Percentiles rank a stretch among this genome's conserved stretches.
Evolutionary conservation across 164 flowering plant species (phyloP).

Genomic region (Cinnamomum micranthum): DNA sequence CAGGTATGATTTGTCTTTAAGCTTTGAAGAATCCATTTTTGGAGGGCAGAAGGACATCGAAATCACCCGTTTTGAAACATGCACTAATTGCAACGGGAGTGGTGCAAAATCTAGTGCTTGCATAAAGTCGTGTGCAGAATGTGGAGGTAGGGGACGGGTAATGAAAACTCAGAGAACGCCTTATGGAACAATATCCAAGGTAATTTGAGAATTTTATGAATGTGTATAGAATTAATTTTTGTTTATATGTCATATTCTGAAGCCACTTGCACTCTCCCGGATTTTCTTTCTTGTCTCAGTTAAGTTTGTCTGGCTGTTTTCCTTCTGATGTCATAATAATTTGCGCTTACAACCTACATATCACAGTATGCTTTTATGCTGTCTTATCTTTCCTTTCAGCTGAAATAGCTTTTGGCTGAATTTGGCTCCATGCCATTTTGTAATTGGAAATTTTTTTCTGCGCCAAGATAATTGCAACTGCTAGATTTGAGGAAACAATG

Average conservation of each 20-base stretch:
- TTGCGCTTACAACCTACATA: too few relatives aligned
- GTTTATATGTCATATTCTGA: not conserved
- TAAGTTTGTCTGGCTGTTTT: not conserved
- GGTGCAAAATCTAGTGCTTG: constrained; percentile 76
- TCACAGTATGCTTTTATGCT: not conserved
- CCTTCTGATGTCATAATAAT: not conserved
- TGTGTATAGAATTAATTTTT: not conserved
- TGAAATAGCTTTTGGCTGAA: not conserved
- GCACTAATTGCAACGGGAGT: constrained; percentile 67
- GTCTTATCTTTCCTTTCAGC: not conserved
- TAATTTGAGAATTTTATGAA: constrained; percentile 23
- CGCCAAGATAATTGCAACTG: too few relatives aligned
- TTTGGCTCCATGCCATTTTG: not conserved
- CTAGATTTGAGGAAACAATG: too few relatives aligned
- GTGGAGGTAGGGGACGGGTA: constrained; percentile 84
- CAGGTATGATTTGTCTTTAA: constrained; percentile 67
- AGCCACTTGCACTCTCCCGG: not conserved
- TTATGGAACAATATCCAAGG: constrained; percentile 96
- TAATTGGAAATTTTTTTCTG: too few relatives aligned
- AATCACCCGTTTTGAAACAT: constrained; percentile 57
- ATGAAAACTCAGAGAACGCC: constrained; percentile 82
- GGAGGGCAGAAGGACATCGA: constrained; percentile 64
- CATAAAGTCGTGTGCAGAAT: constrained; percentile 54
- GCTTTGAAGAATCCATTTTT: constrained; percentile 88
- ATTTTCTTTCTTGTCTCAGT: not conserved